A percentile compares a stretch with the other conserved stretches of the same genome.
Evolutionary conservation across 805 yeast genomes (phyloP).

Genomic region (Tetrapisispora nanseiensis): DNA sequence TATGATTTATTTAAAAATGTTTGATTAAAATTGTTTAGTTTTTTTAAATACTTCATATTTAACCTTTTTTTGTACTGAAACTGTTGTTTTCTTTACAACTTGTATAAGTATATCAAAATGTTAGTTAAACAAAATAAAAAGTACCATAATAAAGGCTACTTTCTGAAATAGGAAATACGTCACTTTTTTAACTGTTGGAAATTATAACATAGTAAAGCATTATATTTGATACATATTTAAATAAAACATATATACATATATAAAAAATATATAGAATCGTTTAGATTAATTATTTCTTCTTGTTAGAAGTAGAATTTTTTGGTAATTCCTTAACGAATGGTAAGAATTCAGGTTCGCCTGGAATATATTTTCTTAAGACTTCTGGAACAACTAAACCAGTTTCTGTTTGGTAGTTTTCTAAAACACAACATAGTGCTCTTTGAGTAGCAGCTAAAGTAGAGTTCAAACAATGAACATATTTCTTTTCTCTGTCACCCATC

Average conservation of each 20-base stretch:
- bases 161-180: too few species aligned
- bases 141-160: too few species aligned
- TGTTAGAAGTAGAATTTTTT: slow-evolving; percentile 80
- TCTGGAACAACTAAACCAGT: slow-evolving; percentile 91
- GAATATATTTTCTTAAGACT: slow-evolving; percentile 90
- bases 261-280: not conserved
- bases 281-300: slow-evolving; percentile 19
- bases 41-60: not conserved
- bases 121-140: too few species aligned
- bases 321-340: slow-evolving; percentile 88
- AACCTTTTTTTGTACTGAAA: too few species aligned
- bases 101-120: too few species aligned
- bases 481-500: slow-evolving; percentile 90
- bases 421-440: slow-evolving; percentile 93
- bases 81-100: too few species aligned
- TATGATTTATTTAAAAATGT: not conserved
- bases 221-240: not conserved
- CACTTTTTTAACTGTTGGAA: not conserved
- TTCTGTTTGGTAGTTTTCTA: slow-evolving; percentile 96
- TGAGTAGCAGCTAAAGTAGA: slow-evolving; percentile 96
- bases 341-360: slow-evolving; percentile 96
- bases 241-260: not conserved
- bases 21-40: not conserved
- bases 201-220: not conserved
- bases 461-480: slow-evolving; percentile 96